A percentile compares a stretch with the other conserved stretches of the same genome.
These are phyloP conservation scores for Teunomyces pallodes DNA, from an alignment of 805 yeast genomes.

Conservation along the genomic window DNA sequence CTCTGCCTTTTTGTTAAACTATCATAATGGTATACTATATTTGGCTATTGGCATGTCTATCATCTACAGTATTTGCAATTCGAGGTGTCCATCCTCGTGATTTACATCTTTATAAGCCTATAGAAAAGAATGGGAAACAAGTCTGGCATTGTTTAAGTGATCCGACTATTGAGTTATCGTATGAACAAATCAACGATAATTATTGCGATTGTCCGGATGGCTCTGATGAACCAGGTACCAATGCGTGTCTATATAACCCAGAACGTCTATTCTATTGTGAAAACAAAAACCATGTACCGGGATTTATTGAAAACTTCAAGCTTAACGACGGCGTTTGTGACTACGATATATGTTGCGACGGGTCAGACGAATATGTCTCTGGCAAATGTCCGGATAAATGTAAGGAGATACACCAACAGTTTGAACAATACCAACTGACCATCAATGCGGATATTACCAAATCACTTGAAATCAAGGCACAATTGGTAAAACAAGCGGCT, in stretches of 20 bases:
- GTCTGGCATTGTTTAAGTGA: constrained; percentile 68
- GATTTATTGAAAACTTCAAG: constrained; percentile 59
- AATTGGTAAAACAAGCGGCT: constrained; percentile 21
- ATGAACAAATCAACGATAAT: constrained; percentile 75
- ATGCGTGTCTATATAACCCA: constrained; percentile 57
- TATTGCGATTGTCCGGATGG: constrained; percentile 98
- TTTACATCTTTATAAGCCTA: background rate
- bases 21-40: background rate
- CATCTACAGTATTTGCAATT: constrained; percentile 4
- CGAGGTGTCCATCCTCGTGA: constrained; percentile 1
- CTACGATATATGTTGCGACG: constrained; percentile 87
- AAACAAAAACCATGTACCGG: constrained; percentile 68
- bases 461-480: constrained; percentile 28
- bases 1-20: background rate
- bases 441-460: constrained; percentile 15
- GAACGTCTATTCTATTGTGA: constrained; percentile 62
- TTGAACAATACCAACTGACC: constrained; percentile 13
- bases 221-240: constrained; percentile 93
- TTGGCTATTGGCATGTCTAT: constrained; percentile 1
- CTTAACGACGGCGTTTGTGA: constrained; percentile 94
- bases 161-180: constrained; percentile 61
- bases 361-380: constrained; percentile 71
- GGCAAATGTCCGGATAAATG: constrained; percentile 57
- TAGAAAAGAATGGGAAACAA: background rate
- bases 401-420: constrained; percentile 44